These are phyloP conservation scores for Globisporangium uncinulatum DNA, from an alignment of 352 stramenopile species.

Conservation along the genomic window DNA sequence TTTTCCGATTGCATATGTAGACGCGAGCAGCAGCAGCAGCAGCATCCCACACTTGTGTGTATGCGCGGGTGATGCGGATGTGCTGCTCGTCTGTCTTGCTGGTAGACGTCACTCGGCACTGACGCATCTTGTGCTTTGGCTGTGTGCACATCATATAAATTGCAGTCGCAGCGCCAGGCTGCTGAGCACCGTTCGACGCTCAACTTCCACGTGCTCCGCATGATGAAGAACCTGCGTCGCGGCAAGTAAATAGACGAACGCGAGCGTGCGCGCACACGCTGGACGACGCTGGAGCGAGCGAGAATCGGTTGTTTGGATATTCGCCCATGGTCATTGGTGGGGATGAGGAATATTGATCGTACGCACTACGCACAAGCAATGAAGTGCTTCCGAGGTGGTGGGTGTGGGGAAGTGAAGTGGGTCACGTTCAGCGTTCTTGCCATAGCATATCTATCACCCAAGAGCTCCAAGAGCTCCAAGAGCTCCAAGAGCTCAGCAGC, in stretches of 20 bases:
- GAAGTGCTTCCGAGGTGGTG: too few relatives aligned
- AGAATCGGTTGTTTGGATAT: background rate
- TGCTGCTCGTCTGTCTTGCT: background rate
- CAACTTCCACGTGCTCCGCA: slow-evolving; percentile 87
- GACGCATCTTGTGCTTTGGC: background rate
- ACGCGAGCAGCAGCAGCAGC: too few relatives aligned
- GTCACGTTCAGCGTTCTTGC: too few relatives aligned
- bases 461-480: too few relatives aligned
- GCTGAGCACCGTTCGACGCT: slow-evolving; percentile 78
- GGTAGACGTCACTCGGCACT: background rate
- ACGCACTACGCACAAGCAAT: too few relatives aligned
- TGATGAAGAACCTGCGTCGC: slow-evolving; percentile 71
- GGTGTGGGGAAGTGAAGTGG: too few relatives aligned
- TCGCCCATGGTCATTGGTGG: background rate
- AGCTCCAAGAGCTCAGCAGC: too few relatives aligned
- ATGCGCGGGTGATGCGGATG: background rate
- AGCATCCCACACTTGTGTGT: background rate
- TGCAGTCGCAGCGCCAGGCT: slow-evolving; percentile 46
- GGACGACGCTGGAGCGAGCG: background rate
- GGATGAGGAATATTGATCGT: background rate
- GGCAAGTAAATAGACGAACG: slow-evolving; percentile 15
- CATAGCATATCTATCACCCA: too few relatives aligned
- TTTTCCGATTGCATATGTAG: background rate
- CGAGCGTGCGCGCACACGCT: background rate
- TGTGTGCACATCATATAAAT: background rate